phyloP scores from a whole-genome alignment of 1,284 basidiomycete genomes.

The Mycocalia duriaeana region DNA sequence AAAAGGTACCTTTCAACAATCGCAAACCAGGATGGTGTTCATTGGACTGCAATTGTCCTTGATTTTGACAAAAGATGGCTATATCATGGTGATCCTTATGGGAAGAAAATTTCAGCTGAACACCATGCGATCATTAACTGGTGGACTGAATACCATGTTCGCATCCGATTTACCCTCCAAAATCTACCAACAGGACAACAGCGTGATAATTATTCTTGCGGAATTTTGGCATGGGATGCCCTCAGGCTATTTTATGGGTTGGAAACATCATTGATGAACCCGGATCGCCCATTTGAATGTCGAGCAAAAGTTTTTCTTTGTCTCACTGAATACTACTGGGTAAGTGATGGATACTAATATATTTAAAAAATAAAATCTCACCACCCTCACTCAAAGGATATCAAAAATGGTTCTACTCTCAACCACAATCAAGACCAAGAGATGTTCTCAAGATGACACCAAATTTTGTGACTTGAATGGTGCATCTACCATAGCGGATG shows the following conservation, averaged over 20 bases:
- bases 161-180: constrained; percentile 8
- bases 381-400: constrained; percentile 3
- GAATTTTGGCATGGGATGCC: constrained; percentile 15
- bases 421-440: too few species aligned
- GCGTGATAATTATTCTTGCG: constrained; percentile 16
- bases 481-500: too few species aligned
- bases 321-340: neutral
- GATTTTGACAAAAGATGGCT: constrained; percentile 12
- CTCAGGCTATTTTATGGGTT: constrained; percentile 11
- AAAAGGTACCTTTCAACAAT: too few species aligned
- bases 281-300: constrained; percentile 6
- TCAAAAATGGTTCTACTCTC: neutral
- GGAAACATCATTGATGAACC: constrained; percentile 9
- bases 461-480: too few species aligned
- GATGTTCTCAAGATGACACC: too few species aligned
- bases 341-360: constrained; percentile 2
- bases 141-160: constrained; percentile 17
- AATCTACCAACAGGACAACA: constrained; percentile 16
- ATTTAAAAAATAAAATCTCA: neutral
- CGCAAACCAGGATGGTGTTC: too few species aligned
- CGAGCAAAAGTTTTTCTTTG: constrained; percentile 10
- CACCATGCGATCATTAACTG: constrained; percentile 11
- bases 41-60: constrained; percentile 18
- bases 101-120: constrained; percentile 3
- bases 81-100: constrained; percentile 18